Percentiles rank a stretch among this genome's conserved stretches.
These are phyloP conservation scores for Candida nemodendra DNA, from an alignment of 805 yeast species.

Conservation along the genomic window DNA sequence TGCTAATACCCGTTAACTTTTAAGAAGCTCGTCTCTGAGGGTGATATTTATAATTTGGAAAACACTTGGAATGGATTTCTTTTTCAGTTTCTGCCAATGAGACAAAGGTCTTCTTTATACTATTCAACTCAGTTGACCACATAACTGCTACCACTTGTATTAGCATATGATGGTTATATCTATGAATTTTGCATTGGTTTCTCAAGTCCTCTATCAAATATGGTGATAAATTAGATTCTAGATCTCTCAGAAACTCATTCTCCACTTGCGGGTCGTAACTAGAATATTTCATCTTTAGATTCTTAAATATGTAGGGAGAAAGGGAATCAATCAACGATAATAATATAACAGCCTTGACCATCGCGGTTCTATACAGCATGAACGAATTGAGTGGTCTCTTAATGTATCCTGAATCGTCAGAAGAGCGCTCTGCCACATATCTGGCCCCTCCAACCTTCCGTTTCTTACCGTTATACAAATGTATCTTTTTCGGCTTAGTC, in stretches of 20 bases:
- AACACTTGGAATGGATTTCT: constrained; percentile 38
- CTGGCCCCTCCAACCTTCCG: constrained; percentile 5
- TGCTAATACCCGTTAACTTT: too few species aligned
- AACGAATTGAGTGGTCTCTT: constrained; percentile 48
- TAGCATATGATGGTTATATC: constrained; percentile 41
- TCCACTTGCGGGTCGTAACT: constrained; percentile 20
- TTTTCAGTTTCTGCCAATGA: constrained; percentile 41
- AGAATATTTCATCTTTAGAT: constrained; percentile 15
- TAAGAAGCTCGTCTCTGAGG: constrained; percentile 36
- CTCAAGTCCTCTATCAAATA: constrained; percentile 10
- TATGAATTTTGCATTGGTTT: constrained; percentile 20
- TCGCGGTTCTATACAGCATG: constrained; percentile 45
- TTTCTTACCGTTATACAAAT: constrained; percentile 3
- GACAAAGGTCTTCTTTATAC: constrained; percentile 37
- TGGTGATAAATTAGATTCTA: constrained; percentile 11
- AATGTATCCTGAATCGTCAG: constrained; percentile 24
- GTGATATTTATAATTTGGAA: constrained; percentile 44
- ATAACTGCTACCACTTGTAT: constrained; percentile 43
- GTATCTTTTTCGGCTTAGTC: constrained; percentile 7
- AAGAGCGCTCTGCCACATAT: background rate
- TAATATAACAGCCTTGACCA: constrained; percentile 40
- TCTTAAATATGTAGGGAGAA: constrained; percentile 18
- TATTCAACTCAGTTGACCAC: constrained; percentile 43
- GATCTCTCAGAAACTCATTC: constrained; percentile 9
- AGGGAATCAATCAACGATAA: constrained; percentile 26